Evolutionary conservation across 2,329 filamentous ascomycete species (phyloP), one percentile per base, ranked within the genome.

Genomic region (Epichloe aotearoae): DNA sequence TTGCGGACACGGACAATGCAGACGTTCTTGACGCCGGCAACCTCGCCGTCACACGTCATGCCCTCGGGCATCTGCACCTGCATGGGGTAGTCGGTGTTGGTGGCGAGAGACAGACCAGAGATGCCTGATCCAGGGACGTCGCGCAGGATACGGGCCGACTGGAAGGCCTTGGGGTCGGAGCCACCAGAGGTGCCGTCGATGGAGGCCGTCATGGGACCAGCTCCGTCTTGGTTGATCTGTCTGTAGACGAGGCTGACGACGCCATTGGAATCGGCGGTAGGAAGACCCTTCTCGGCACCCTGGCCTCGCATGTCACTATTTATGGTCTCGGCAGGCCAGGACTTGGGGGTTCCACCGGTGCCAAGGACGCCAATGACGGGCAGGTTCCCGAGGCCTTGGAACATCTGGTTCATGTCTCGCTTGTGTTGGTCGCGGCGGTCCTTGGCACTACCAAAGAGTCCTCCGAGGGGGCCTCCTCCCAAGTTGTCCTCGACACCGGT

Each of bases 401-500:
- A 56, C 39, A 69, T 55, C 44, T 63, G 57, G 48, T 57, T 54
- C 3, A 70, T 52, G 40, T 65, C 58, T 20, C 61, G 57, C 49
- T 63, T 66, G 48, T 55, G 53, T 47, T 57, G 46, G 15, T 52
- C 20, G 23, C 56, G 55, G 33, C 51, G 54, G 23, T 58, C 55
- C 46, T 54, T 57, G 34, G 49, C 45, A 38, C 44, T 34, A 2
- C 26, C 26, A 8, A 26, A 8, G 26, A 26, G 37, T 11, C 26
- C 26, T 10, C 17, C 42, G 20, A 54, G 40, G 37, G 58, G 52
- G 14, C 58, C 54, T 19, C 58, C 54, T 19, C 62, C 65, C 26
- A 72, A 66, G 43, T 69, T 61, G 50, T 73, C 67, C 63, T 72
- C 69, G n/a, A 68, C 64, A 19, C 72, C 70, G 7, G 62, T 61